These are phyloP conservation scores for Beta macrorhiza DNA, from an alignment of 179 eudicot species.

Conservation along the genomic window DNA sequence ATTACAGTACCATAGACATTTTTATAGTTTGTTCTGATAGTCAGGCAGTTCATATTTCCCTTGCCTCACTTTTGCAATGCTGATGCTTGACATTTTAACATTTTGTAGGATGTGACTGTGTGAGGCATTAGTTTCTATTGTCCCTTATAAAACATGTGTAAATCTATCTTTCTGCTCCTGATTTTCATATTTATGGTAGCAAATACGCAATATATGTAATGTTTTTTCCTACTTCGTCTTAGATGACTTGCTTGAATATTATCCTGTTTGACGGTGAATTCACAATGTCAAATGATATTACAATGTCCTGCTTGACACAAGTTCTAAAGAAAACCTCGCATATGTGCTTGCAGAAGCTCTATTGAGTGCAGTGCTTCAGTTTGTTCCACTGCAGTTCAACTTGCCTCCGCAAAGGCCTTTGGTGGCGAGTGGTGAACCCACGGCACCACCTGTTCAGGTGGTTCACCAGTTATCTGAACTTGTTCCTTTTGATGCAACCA, in stretches of 20 bases:
- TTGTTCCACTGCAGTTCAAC: neutral
- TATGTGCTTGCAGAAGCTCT: slow-evolving; percentile 16
- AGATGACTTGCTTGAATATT: neutral
- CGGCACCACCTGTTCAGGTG: slow-evolving; percentile 25
- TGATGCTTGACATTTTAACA: neutral
- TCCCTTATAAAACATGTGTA: neutral
- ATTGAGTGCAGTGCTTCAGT: slow-evolving; percentile 11
- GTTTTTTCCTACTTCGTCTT: neutral
- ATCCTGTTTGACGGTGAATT: neutral
- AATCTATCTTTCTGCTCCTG: neutral
- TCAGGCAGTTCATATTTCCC: neutral
- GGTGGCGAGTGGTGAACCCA: neutral
- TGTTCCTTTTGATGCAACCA: slow-evolving; percentile 17
- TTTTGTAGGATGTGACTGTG: neutral
- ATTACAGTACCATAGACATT: neutral
- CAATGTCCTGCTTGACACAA: neutral
- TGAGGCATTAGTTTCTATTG: neutral
- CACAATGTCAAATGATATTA: neutral
- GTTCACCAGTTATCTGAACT: slow-evolving; percentile 30
- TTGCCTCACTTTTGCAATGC: neutral
- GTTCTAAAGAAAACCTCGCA: neutral
- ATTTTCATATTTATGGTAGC: neutral
- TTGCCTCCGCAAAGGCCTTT: neutral
- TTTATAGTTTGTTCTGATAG: neutral
- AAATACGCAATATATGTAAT: neutral